Conservation (phyloP, 306 rosid genomes). For the Quercus rubra region DNA sequence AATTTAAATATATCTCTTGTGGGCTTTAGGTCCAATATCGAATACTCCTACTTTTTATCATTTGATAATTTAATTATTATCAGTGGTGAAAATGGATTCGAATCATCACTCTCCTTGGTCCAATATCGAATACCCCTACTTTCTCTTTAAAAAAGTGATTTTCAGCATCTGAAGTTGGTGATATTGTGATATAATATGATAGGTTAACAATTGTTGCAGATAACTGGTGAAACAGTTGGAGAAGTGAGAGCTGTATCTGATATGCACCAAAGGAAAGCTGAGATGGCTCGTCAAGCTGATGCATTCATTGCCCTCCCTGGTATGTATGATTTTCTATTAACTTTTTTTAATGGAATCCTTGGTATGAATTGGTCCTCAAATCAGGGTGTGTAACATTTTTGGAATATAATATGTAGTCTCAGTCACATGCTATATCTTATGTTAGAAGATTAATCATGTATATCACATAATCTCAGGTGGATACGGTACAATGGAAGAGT, state of each 20-base stretch:
- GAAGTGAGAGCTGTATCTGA: conserved; percentile 89
- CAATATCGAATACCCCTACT: no score
- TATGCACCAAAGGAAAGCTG: conserved; percentile 99
- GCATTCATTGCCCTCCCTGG: conserved; percentile 99
- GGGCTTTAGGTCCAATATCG: no score
- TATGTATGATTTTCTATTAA: conserved; percentile 10
- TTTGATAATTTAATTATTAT: no score
- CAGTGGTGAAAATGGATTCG: no score
- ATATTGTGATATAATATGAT: background rate
- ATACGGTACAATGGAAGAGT: conserved; percentile 96
- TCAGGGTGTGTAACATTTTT: background rate
- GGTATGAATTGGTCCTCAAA: conserved; percentile 14
- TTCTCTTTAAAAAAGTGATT: background rate
- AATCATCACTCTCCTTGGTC: no score
- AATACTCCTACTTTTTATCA: no score
- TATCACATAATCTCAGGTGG: conserved; percentile 54
- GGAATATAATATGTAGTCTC: background rate
- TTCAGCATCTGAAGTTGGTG: background rate
- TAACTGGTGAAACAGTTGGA: conserved; percentile 90
- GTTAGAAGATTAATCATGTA: background rate
- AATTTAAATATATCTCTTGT: no score
- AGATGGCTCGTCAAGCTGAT: conserved; percentile 98
- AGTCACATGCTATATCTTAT: background rate
- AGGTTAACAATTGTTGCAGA: conserved; percentile 34
- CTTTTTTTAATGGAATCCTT: no score